Conservation (phyloP, 129 eudicot species). For the Artemisia argyi region DNA sequence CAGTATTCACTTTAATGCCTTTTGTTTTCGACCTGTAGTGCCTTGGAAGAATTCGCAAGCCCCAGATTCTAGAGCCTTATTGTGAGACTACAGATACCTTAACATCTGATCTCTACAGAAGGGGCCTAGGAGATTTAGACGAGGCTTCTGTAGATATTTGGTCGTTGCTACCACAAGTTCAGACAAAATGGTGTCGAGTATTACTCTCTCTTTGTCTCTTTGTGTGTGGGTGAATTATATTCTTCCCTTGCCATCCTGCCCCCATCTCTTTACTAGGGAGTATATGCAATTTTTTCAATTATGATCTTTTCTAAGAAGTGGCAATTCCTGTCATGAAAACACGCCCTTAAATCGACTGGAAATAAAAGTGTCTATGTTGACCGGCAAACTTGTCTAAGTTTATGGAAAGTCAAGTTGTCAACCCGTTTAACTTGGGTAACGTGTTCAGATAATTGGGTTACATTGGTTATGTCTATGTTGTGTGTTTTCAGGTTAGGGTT, state of each 20-base stretch:
- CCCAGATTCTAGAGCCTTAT: constrained; percentile 28
- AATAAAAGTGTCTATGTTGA: no score
- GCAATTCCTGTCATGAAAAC: no score
- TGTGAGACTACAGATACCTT: constrained; percentile 11
- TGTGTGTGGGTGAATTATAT: background rate
- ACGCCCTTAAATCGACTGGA: no score
- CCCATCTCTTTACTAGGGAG: background rate
- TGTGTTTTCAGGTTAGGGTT: no score
- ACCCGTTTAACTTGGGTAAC: no score
- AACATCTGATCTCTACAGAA: constrained; percentile 1
- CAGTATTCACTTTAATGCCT: background rate
- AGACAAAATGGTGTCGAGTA: constrained; percentile 26
- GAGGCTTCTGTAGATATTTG: background rate
- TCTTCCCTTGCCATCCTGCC: background rate
- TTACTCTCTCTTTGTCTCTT: background rate
- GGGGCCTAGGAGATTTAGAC: constrained; percentile 10
- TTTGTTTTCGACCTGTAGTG: constrained; percentile 22
- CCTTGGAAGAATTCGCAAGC: background rate
- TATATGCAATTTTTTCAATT: no score
- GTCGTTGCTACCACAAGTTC: constrained; percentile 20
- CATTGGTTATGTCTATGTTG: no score
- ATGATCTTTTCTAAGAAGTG: no score
- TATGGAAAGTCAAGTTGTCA: no score
- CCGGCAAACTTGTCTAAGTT: no score
- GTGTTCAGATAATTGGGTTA: no score